Evolutionary conservation across 2,329 filamentous ascomycete species (phyloP).

Genomic region (Fusarium mexicanum): DNA sequence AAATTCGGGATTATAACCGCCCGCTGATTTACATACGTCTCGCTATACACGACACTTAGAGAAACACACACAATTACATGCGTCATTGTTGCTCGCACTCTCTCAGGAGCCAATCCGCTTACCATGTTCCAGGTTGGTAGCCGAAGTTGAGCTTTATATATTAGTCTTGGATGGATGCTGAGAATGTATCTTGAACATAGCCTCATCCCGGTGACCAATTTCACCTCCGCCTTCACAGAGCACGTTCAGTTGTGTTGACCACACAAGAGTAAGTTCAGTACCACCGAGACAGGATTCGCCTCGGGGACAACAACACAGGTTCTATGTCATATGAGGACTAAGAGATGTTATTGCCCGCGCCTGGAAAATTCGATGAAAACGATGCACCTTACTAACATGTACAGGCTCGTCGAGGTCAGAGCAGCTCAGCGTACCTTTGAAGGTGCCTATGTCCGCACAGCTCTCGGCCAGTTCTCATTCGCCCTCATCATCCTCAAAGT

Average conservation of each 20-base stretch:
- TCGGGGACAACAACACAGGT: background rate
- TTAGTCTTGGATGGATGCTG: background rate
- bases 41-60: background rate
- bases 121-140: conserved; percentile 43
- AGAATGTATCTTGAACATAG: conserved; percentile 47
- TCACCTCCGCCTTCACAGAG: conserved; percentile 82
- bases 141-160: background rate
- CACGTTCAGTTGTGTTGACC: conserved; percentile 83
- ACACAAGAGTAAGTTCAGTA: conserved; percentile 71
- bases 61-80: no score
- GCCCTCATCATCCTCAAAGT: conserved; percentile 90
- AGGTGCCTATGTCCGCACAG: conserved; percentile 94
- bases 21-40: background rate
- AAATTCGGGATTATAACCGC: background rate
- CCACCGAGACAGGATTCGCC: background rate
- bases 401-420: conserved; percentile 86
- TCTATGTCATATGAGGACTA: background rate
- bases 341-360: background rate
- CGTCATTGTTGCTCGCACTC: background rate
- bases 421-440: conserved; percentile 97
- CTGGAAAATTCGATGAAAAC: no score
- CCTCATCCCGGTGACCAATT: conserved; percentile 77
- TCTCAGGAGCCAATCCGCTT: background rate
- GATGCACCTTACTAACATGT: background rate
- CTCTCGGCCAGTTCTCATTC: conserved; percentile 94